Conservation (phyloP, 2,329 filamentous ascomycete genomes). For the Neospermospora avenae region DNA sequence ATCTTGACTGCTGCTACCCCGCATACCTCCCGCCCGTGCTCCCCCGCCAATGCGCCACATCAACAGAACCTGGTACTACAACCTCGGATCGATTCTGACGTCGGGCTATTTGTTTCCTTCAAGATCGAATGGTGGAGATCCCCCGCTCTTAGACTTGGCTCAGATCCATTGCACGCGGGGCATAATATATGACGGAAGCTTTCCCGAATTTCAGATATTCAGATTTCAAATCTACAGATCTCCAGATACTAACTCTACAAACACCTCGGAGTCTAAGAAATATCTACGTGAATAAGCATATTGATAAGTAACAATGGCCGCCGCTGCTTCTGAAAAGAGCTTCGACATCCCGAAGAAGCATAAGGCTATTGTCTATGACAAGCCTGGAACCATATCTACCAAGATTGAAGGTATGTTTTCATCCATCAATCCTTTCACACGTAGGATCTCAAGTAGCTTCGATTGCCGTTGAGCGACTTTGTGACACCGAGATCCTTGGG, state of each 20-base stretch:
- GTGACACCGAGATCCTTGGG: too few species aligned
- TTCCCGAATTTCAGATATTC: not conserved
- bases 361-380: constrained; percentile 62
- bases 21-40: constrained; percentile 11
- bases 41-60: not conserved
- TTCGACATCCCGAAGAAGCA: constrained; percentile 53
- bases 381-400: constrained; percentile 61
- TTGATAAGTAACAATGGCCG: constrained; percentile 26
- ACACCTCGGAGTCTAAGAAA: not conserved
- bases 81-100: not conserved
- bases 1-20: not conserved
- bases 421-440: too few species aligned
- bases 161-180: not conserved
- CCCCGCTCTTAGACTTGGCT: not conserved
- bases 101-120: not conserved
- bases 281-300: not conserved
- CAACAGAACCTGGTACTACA: not conserved
- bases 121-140: not conserved
- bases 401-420: constrained; percentile 45
- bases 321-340: constrained; percentile 20
- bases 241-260: not conserved
- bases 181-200: not conserved
- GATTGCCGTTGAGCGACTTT: too few species aligned
- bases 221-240: too few species aligned
- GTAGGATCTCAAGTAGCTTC: too few species aligned